These are phyloP conservation scores for Fusarium algeriense DNA, from an alignment of 2,329 filamentous ascomycete species.

Conservation along the genomic window DNA sequence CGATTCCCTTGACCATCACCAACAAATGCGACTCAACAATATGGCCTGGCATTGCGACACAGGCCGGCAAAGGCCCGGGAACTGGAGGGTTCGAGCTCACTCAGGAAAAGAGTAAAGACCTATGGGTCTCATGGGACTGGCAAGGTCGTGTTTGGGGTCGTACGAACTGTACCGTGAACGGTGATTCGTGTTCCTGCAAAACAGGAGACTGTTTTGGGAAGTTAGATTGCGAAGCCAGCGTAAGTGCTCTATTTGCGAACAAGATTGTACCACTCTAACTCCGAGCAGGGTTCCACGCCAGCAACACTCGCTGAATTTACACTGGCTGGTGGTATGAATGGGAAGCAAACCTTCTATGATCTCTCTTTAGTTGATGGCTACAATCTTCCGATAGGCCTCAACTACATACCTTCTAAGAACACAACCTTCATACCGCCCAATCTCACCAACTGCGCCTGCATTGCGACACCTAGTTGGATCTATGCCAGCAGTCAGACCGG, in stretches of 20 bases:
- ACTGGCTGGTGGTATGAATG: constrained; percentile 71
- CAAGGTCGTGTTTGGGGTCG: constrained; percentile 85
- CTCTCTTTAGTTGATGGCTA: constrained; percentile 89
- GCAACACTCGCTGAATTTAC: constrained; percentile 86
- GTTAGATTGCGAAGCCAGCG: constrained; percentile 76
- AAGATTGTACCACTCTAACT: constrained; percentile 10
- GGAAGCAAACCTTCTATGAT: constrained; percentile 81
- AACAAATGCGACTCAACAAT: constrained; percentile 79
- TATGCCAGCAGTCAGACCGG: constrained; percentile 66
- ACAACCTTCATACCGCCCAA: constrained; percentile 78
- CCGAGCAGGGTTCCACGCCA: constrained; percentile 74
- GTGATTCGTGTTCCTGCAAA: constrained; percentile 74
- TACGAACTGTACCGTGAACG: constrained; percentile 84
- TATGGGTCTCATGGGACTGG: constrained; percentile 80
- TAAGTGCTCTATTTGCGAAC: constrained; percentile 56
- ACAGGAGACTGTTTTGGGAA: constrained; percentile 83
- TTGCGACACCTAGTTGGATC: constrained; percentile 75
- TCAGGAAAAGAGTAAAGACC: constrained; percentile 67
- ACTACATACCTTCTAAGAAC: constrained; percentile 71
- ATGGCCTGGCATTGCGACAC: constrained; percentile 81
- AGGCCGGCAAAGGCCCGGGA: constrained; percentile 75
- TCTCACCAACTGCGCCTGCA: constrained; percentile 80
- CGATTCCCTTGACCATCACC: constrained; percentile 73
- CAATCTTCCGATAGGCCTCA: constrained; percentile 78
- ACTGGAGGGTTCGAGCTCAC: constrained; percentile 76